A percentile compares a stretch with the other conserved stretches of the same genome.
Conservation (phyloP, 2,329 filamentous ascomycete species). For the Macrophomina tecta region DNA sequence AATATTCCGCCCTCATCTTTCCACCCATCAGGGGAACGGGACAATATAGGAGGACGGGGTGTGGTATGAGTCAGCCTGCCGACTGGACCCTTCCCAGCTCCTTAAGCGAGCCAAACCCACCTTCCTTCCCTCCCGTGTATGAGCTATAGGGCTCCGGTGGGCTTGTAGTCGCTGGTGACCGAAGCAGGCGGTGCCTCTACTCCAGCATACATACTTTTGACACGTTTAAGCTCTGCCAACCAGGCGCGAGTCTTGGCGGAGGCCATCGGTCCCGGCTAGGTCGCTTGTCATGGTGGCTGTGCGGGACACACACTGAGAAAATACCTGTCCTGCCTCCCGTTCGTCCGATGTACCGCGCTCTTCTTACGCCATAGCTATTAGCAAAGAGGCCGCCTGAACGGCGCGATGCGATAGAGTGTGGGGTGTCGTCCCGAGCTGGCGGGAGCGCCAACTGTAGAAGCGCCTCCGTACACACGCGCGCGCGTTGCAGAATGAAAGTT, state of each 20-base stretch:
- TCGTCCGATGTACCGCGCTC: background rate
- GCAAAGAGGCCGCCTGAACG: background rate
- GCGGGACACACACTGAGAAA: background rate
- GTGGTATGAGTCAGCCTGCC: background rate
- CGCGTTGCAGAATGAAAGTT: background rate
- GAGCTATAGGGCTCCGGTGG: background rate
- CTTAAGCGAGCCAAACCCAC: background rate
- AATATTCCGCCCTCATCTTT: background rate
- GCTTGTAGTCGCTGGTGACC: background rate
- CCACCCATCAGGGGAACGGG: background rate
- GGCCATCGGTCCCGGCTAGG: background rate
- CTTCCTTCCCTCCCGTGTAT: background rate
- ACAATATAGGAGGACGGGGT: slow-evolving; percentile 3
- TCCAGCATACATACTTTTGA: background rate
- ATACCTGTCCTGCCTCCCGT: background rate
- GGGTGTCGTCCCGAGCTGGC: no score
- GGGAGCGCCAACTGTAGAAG: no score
- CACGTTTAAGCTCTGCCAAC: background rate
- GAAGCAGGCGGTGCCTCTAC: background rate
- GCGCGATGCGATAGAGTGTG: background rate
- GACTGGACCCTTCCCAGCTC: slow-evolving; percentile 1
- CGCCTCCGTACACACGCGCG: background rate
- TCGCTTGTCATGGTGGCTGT: background rate
- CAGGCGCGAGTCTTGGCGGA: background rate
- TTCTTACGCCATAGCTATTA: slow-evolving; percentile 1